These are phyloP conservation scores for Hypoxylon sp. DNA, from an alignment of 2,329 filamentous ascomycete genomes.

Conservation along the genomic window DNA sequence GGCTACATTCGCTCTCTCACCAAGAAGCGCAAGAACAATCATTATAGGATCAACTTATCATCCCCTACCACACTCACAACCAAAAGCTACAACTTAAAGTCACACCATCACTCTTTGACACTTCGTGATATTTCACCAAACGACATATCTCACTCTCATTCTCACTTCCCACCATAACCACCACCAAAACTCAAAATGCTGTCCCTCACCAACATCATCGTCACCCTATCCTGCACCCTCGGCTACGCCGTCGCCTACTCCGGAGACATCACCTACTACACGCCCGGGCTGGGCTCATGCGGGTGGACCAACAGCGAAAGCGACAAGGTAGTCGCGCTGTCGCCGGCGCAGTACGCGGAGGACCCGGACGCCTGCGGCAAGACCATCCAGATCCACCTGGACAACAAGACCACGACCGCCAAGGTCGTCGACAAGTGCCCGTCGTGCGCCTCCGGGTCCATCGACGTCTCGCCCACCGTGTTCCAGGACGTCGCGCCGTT, in stretches of 20 bases:
- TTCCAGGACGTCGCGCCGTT: conserved; percentile 49
- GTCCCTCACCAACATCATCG: conserved; percentile 45
- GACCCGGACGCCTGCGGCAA: conserved; percentile 52
- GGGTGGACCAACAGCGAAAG: conserved; percentile 46
- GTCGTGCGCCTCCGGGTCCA: conserved; percentile 46
- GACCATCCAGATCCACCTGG: conserved; percentile 49
- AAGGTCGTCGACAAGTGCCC: conserved; percentile 55
- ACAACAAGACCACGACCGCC: conserved; percentile 47
- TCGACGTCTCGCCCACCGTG: conserved; percentile 54
- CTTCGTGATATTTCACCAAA: conserved; percentile 2
- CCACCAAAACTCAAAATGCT: conserved; percentile 43
- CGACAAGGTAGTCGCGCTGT: conserved; percentile 51
- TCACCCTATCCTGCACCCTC: conserved; percentile 40
- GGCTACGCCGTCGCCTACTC: conserved; percentile 43
- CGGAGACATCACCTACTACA: conserved; percentile 52
- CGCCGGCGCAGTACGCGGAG: conserved; percentile 46
- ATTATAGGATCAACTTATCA: conserved; percentile 3
- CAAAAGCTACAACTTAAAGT: neutral
- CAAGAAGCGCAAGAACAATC: conserved; percentile 4
- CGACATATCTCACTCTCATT: neutral
- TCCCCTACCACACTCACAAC: neutral
- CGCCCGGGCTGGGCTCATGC: conserved; percentile 51
- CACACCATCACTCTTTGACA: conserved; percentile 3
- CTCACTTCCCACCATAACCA: neutral
- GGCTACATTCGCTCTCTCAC: conserved; percentile 2